These are phyloP conservation scores for Priceomyces fermenticarens DNA, from an alignment of 805 yeast genomes.

Conservation along the genomic window DNA sequence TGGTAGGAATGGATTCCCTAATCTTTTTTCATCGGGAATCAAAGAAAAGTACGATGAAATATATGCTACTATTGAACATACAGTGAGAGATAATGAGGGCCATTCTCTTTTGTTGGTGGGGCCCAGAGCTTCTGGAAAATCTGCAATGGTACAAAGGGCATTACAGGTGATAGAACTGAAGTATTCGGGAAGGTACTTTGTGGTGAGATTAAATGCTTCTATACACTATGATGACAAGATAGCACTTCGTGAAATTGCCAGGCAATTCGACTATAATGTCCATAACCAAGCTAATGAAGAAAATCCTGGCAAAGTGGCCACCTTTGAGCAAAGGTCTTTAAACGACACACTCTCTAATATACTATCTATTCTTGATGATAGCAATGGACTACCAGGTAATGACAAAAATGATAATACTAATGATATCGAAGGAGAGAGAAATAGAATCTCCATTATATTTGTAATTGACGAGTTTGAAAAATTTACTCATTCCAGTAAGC, in stretches of 20 bases:
- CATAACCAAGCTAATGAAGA: neutral
- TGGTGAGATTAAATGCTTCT: constrained; percentile 64
- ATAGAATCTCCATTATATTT: constrained; percentile 61
- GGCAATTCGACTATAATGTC: constrained; percentile 60
- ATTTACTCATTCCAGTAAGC: constrained; percentile 70
- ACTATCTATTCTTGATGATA: constrained; percentile 48
- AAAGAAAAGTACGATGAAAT: constrained; percentile 47
- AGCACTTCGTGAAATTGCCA: constrained; percentile 83
- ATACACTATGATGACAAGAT: constrained; percentile 70
- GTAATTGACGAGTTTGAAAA: constrained; percentile 82
- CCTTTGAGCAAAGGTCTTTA: constrained; percentile 50
- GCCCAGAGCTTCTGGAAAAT: constrained; percentile 75
- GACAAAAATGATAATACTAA: neutral
- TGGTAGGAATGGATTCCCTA: constrained; percentile 13
- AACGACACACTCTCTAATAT: constrained; percentile 62
- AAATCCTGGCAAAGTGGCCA: constrained; percentile 6
- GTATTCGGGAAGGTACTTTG: constrained; percentile 52
- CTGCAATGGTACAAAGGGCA: constrained; percentile 58
- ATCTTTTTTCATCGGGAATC: constrained; percentile 14
- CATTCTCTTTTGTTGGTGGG: constrained; percentile 81
- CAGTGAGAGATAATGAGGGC: constrained; percentile 68
- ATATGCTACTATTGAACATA: constrained; percentile 55
- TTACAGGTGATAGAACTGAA: constrained; percentile 40
- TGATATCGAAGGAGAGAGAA: neutral
- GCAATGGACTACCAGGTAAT: constrained; percentile 13